A percentile compares a stretch with the other conserved stretches of the same genome.
phyloP scores from a whole-genome alignment of 2,329 filamentous ascomycete species.

The Macrophomina phaseolina region DNA sequence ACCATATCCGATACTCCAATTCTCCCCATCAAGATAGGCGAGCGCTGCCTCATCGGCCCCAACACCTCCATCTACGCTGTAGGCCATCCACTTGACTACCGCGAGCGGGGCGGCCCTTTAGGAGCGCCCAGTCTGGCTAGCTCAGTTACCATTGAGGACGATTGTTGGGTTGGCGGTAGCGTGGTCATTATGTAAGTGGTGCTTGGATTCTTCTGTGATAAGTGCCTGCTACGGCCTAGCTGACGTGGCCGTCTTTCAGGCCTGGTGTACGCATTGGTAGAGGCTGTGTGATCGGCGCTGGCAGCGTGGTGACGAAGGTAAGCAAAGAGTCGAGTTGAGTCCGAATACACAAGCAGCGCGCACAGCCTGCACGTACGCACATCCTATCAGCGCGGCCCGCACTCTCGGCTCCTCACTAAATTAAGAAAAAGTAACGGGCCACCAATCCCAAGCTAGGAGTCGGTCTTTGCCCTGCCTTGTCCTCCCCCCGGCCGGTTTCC shows the following conservation, averaged over 20 bases:
- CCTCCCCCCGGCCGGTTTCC: background rate
- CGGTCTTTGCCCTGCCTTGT: background rate
- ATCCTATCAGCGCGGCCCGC: constrained; percentile 1
- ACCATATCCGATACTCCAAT: constrained; percentile 60
- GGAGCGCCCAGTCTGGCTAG: constrained; percentile 38
- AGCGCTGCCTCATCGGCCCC: constrained; percentile 59
- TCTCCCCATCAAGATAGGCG: constrained; percentile 54
- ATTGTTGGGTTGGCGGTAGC: constrained; percentile 55
- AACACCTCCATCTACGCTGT: constrained; percentile 60
- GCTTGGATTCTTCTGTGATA: background rate
- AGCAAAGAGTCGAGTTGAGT: background rate
- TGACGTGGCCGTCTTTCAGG: constrained; percentile 19
- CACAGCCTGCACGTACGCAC: constrained; percentile 12
- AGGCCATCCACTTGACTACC: constrained; percentile 60
- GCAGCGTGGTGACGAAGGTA: constrained; percentile 79
- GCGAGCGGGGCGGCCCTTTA: constrained; percentile 12
- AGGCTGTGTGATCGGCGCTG: constrained; percentile 76
- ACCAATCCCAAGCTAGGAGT: background rate
- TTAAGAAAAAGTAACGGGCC: constrained; percentile 2
- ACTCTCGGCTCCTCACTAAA: background rate
- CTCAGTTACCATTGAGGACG: constrained; percentile 54
- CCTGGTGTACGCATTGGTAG: constrained; percentile 79
- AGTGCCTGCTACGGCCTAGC: background rate
- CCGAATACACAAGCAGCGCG: constrained; percentile 1
- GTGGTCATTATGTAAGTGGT: constrained; percentile 57